Evolutionary conservation across 345 rosid genomes (phyloP).

Genomic region (Salix brachista): DNA sequence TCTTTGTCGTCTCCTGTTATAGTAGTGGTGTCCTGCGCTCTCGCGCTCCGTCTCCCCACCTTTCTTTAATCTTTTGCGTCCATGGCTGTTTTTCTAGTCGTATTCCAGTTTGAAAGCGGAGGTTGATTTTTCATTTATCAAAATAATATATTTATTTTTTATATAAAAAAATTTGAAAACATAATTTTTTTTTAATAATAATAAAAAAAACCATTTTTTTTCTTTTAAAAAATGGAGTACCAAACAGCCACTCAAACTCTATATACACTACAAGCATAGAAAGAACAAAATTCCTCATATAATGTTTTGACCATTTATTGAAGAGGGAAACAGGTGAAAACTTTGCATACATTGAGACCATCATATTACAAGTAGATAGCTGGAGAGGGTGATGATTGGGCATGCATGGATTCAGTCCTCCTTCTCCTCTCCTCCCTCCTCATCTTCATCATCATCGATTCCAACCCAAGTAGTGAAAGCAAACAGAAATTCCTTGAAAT

Average conservation of each 20-base stretch:
- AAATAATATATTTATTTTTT: too few species aligned
- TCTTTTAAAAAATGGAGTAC: too few species aligned
- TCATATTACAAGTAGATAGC: not conserved
- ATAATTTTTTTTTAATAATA: too few species aligned
- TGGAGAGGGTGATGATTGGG: not conserved
- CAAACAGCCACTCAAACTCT: not conserved
- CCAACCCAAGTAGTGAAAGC: constrained; percentile 94
- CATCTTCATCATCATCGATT: constrained; percentile 67
- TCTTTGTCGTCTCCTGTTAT: not conserved
- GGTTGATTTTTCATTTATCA: too few species aligned
- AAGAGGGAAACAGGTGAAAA: not conserved
- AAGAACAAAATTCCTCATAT: not conserved
- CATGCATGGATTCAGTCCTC: constrained; percentile 16
- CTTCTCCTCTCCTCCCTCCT: constrained; percentile 35
- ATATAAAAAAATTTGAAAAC: too few species aligned
- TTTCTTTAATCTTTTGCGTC: too few species aligned
- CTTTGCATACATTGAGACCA: not conserved
- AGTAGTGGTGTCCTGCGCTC: not conserved
- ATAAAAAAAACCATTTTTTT: too few species aligned
- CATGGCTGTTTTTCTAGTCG: not conserved
- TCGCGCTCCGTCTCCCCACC: not conserved
- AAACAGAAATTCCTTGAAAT: constrained; percentile 87
- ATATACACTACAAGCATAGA: constrained; percentile 13
- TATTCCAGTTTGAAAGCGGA: too few species aligned
- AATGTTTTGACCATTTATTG: constrained; percentile 5